Conservation (phyloP, 768 basidiomycete genomes). For the Trichaptum fuscoviolaceum region DNA sequence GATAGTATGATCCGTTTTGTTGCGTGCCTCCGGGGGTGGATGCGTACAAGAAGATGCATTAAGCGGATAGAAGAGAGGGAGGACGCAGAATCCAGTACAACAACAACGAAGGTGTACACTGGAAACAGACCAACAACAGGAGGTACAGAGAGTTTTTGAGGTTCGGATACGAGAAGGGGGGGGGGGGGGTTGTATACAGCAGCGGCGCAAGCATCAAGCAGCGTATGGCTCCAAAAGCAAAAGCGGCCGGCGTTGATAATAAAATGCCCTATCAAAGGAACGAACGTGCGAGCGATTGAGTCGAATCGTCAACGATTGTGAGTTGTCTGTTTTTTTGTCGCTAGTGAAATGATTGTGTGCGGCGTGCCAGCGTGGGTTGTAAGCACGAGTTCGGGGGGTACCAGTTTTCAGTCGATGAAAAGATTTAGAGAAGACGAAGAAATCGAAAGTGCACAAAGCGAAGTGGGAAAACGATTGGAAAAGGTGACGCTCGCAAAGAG, state of each 20-base stretch:
- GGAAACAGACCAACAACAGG: background rate
- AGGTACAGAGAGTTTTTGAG: background rate
- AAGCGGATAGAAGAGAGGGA: background rate
- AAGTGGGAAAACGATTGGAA: too few species aligned
- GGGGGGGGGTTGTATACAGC: background rate
- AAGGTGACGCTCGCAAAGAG: too few species aligned
- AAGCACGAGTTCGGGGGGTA: background rate
- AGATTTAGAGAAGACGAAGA: too few species aligned
- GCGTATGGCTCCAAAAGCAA: background rate
- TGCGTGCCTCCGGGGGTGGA: too few species aligned
- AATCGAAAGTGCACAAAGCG: too few species aligned
- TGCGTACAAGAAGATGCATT: too few species aligned
- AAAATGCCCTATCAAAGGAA: background rate
- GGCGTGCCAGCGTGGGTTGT: background rate
- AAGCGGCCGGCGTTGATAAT: background rate
- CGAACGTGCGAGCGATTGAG: background rate
- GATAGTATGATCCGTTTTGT: too few species aligned
- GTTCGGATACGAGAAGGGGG: background rate
- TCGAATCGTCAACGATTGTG: background rate
- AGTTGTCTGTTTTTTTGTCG: background rate
- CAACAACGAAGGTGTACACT: background rate
- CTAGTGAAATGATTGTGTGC: background rate
- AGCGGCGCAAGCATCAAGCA: background rate
- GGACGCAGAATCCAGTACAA: background rate
- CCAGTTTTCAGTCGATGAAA: too few species aligned